phyloP scores from a whole-genome alignment of 352 stramenopile species.

The Pilasporangium apinafurcum region DNA sequence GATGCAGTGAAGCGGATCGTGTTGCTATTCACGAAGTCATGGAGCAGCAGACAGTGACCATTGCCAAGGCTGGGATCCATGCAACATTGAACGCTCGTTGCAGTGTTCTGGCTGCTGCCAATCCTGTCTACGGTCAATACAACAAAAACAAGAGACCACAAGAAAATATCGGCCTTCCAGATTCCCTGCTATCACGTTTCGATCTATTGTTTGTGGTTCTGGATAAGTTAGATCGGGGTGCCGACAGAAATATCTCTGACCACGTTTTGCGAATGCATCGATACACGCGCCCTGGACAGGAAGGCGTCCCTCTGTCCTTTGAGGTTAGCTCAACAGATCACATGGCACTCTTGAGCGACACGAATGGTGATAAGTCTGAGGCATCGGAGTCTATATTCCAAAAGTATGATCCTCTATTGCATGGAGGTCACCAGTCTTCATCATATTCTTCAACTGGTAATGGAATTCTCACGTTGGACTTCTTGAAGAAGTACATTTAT shows the following conservation, averaged over 20 bases:
- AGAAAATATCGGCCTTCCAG: constrained; percentile 98
- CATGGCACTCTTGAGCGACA: constrained; percentile 57
- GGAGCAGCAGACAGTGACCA: constrained; percentile 99
- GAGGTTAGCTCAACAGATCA: constrained; percentile 78
- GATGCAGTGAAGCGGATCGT: constrained; percentile 89
- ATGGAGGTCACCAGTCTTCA: constrained; percentile 62
- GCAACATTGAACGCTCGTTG: constrained; percentile 98
- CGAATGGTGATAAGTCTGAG: constrained; percentile 58
- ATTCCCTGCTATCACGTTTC: constrained; percentile 99
- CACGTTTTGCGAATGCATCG: constrained; percentile 97
- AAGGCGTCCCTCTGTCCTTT: constrained; percentile 88
- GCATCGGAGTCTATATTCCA: constrained; percentile 85
- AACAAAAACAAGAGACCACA: constrained; percentile 97
- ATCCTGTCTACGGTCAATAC: constrained; percentile 99
- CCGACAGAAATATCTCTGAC: constrained; percentile 93
- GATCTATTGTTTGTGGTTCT: constrained; percentile 99
- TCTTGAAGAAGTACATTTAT: constrained; percentile 99
- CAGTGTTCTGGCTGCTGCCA: constrained; percentile 97
- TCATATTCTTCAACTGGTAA: constrained; percentile 42
- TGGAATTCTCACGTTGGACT: constrained; percentile 92
- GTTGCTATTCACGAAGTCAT: constrained; percentile 99
- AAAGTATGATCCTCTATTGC: constrained; percentile 87
- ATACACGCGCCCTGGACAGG: constrained; percentile 85
- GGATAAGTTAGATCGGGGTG: constrained; percentile 95
- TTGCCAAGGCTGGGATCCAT: constrained; percentile 99